Conservation (phyloP, 2,329 filamentous ascomycete species). For the Fusarium sarcochroum region DNA sequence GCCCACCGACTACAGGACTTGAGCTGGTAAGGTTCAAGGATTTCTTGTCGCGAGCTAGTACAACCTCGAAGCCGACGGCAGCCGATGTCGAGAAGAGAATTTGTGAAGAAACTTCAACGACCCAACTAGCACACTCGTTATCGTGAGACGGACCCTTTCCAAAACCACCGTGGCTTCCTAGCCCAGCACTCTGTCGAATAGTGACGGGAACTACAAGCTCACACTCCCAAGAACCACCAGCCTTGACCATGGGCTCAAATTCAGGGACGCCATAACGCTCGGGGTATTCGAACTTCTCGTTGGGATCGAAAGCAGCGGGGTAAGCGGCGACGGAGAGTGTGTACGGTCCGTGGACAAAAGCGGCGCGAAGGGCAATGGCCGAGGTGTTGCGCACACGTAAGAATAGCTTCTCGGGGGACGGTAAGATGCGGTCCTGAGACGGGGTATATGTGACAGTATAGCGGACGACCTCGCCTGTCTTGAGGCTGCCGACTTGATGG, state of each 20-base stretch:
- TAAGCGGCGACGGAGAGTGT: conserved; percentile 90
- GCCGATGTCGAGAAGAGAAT: conserved; percentile 94
- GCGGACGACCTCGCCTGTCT: conserved; percentile 93
- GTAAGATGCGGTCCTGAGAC: conserved; percentile 88
- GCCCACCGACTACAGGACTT: conserved; percentile 61
- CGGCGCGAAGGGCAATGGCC: conserved; percentile 89
- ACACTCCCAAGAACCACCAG: conserved; percentile 88
- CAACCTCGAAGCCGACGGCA: conserved; percentile 87
- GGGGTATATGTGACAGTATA: conserved; percentile 95
- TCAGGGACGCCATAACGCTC: conserved; percentile 83
- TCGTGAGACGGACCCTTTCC: conserved; percentile 61
- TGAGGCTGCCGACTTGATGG: conserved; percentile 91
- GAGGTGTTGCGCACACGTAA: conserved; percentile 94
- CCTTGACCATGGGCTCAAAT: conserved; percentile 97
- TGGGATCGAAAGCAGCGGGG: conserved; percentile 85
- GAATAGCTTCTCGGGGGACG: conserved; percentile 83
- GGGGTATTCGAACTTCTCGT: conserved; percentile 79
- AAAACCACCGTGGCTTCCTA: conserved; percentile 61
- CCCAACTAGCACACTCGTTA: conserved; percentile 79
- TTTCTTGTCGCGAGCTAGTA: conserved; percentile 88
- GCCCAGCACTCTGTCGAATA: conserved; percentile 75
- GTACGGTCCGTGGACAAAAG: conserved; percentile 97
- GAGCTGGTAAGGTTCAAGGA: conserved; percentile 76
- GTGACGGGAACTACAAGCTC: conserved; percentile 84
- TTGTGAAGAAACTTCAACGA: conserved; percentile 92